phyloP scores from a whole-genome alignment of 2,329 filamentous ascomycete species.

The Botryotinia calthae region DNA sequence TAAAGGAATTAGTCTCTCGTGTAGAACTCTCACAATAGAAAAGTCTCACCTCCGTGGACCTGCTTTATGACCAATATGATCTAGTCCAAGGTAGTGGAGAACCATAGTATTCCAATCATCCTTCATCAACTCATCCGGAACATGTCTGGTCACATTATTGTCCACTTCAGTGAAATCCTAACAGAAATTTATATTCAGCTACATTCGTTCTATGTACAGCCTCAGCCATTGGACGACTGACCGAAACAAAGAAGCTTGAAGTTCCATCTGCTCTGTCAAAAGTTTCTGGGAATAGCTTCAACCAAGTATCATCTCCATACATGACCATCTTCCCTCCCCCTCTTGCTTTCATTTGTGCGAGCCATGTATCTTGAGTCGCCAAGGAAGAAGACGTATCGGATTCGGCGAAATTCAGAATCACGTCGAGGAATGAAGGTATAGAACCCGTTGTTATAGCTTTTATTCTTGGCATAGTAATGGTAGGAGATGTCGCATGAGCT shows the following conservation, averaged over 20 bases:
- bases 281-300: slow-evolving; percentile 88
- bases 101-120: slow-evolving; percentile 92
- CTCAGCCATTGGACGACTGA: slow-evolving; percentile 48
- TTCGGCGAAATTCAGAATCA: slow-evolving; percentile 95
- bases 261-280: slow-evolving; percentile 90
- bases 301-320: slow-evolving; percentile 97
- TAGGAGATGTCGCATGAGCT: slow-evolving; percentile 92
- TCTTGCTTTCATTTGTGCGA: slow-evolving; percentile 83
- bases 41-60: slow-evolving; percentile 70
- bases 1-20: slow-evolving; percentile 25
- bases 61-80: slow-evolving; percentile 96
- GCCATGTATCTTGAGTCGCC: slow-evolving; percentile 88
- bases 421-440: slow-evolving; percentile 95
- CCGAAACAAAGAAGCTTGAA: slow-evolving; percentile 96
- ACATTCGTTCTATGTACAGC: slow-evolving; percentile 30
- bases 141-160: slow-evolving; percentile 91
- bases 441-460: slow-evolving; percentile 98
- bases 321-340: slow-evolving; percentile 75
- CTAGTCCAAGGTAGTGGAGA: slow-evolving; percentile 90
- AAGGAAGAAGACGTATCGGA: slow-evolving; percentile 87
- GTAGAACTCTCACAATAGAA: not conserved
- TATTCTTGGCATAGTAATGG: slow-evolving; percentile 95
- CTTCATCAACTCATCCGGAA: slow-evolving; percentile 70
- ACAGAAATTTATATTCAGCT: slow-evolving; percentile 31
- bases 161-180: slow-evolving; percentile 98